These are phyloP conservation scores for Chionographis japonica DNA, from an alignment of 106 monocot species.

Conservation along the genomic window DNA sequence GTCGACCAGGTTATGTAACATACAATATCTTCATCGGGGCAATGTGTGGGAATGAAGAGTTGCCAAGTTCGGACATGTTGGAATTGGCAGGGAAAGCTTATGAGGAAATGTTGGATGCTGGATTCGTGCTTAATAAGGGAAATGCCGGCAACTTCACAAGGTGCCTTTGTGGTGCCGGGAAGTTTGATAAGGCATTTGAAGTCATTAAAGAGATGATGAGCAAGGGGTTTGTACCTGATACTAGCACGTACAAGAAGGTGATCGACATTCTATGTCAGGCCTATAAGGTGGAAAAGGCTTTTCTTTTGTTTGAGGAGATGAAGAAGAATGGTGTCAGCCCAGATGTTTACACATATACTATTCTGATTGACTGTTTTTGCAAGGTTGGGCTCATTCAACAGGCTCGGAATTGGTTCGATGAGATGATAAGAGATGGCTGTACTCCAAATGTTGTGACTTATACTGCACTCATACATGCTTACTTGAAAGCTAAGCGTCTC, in stretches of 20 bases:
- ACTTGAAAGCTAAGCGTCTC: conserved; percentile 63
- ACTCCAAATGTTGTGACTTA: conserved; percentile 88
- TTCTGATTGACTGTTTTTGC: conserved; percentile 88
- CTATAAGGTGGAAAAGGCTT: conserved; percentile 70
- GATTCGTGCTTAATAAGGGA: conserved; percentile 89
- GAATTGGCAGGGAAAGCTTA: conserved; percentile 74
- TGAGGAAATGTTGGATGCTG: conserved; percentile 73
- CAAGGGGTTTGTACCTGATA: conserved; percentile 89
- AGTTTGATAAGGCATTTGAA: conserved; percentile 66
- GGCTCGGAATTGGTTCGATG: conserved; percentile 69
- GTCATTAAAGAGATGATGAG: conserved; percentile 82
- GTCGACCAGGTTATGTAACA: conserved; percentile 69
- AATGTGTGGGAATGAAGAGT: conserved; percentile 59
- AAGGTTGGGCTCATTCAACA: conserved; percentile 89
- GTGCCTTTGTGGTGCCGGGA: conserved; percentile 64
- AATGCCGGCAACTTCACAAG: conserved; percentile 68
- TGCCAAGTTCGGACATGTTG: conserved; percentile 39
- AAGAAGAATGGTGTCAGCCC: conserved; percentile 63
- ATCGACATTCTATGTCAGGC: conserved; percentile 66
- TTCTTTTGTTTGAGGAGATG: conserved; percentile 86
- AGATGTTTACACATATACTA: conserved; percentile 92
- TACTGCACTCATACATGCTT: conserved; percentile 86
- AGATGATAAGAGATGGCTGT: conserved; percentile 77
- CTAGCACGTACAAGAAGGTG: conserved; percentile 72
- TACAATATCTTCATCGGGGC: conserved; percentile 96